Percentiles rank a stretch among this genome's conserved stretches.
These are phyloP conservation scores for Thalassia testudinum DNA, from an alignment of 116 monocot genomes.

Conservation along the genomic window DNA sequence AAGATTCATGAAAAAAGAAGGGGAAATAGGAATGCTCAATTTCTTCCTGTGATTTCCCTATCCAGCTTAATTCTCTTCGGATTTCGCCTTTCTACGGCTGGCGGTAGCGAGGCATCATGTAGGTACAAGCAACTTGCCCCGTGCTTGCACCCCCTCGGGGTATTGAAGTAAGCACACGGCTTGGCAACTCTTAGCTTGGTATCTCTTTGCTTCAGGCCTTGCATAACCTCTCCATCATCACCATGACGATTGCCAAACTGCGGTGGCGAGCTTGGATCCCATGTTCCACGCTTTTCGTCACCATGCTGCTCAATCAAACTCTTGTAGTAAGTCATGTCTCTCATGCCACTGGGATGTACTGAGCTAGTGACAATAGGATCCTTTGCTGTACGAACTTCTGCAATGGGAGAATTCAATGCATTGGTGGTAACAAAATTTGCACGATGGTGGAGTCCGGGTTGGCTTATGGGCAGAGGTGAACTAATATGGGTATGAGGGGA, in stretches of 20 bases:
- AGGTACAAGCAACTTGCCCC: slow-evolving; percentile 56
- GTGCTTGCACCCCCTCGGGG: slow-evolving; percentile 53
- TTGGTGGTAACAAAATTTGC: not conserved
- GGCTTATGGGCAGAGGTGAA: not conserved
- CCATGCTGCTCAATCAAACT: slow-evolving; percentile 66
- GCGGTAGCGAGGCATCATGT: slow-evolving; percentile 38
- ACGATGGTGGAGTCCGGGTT: not conserved
- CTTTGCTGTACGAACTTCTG: slow-evolving; percentile 5
- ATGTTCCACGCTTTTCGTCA: slow-evolving; percentile 26
- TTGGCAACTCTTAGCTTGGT: slow-evolving; percentile 24
- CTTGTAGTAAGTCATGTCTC: slow-evolving; percentile 47
- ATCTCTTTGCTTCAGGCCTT: slow-evolving; percentile 13
- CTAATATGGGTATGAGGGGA: not conserved
- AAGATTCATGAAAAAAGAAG: no score
- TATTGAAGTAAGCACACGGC: slow-evolving; percentile 74
- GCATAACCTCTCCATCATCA: slow-evolving; percentile 5
- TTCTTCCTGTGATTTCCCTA: slow-evolving; percentile 6
- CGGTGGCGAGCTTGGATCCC: slow-evolving; percentile 9
- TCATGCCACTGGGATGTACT: not conserved
- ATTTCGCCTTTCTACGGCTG: slow-evolving; percentile 7
- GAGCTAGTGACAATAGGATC: not conserved
- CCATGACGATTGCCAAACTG: not conserved
- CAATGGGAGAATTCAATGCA: not conserved
- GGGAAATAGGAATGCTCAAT: no score
- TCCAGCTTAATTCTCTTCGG: slow-evolving; percentile 74